These are phyloP conservation scores for Xerophyta viscosa DNA, from an alignment of 106 monocot genomes.

Conservation along the genomic window DNA sequence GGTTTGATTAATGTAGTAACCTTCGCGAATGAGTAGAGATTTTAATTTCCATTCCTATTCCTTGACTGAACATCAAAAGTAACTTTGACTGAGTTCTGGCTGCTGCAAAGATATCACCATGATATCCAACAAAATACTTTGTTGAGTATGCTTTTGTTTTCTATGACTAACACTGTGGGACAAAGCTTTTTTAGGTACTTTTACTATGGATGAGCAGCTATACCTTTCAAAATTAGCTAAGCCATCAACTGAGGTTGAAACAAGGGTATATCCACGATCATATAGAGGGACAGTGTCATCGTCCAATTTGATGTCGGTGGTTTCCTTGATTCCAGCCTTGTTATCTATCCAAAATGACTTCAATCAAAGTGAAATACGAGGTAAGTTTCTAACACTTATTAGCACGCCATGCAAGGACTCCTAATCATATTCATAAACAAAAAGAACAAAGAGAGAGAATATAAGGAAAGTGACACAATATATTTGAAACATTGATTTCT, in stretches of 20 bases:
- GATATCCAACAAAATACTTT: too few relatives aligned
- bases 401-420: too few relatives aligned
- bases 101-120: too few relatives aligned
- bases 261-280: constrained; percentile 71
- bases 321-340: constrained; percentile 47
- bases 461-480: not conserved
- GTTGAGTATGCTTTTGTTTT: too few relatives aligned
- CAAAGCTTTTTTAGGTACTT: not conserved
- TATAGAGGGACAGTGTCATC: constrained; percentile 59
- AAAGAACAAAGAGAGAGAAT: not conserved
- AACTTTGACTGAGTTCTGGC: too few relatives aligned
- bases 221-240: constrained; percentile 56
- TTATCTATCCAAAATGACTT: constrained; percentile 90
- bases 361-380: not conserved
- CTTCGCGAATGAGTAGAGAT: too few relatives aligned
- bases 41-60: too few relatives aligned
- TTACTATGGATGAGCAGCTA: not conserved
- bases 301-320: constrained; percentile 17
- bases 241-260: constrained; percentile 50
- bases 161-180: too few relatives aligned
- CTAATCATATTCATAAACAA: too few relatives aligned
- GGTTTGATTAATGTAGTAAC: too few relatives aligned
- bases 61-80: too few relatives aligned
- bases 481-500: too few relatives aligned
- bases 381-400: not conserved